Evolutionary conservation across 257 asterid genomes (phyloP).

Genomic region (Solanum chmielewskii): DNA sequence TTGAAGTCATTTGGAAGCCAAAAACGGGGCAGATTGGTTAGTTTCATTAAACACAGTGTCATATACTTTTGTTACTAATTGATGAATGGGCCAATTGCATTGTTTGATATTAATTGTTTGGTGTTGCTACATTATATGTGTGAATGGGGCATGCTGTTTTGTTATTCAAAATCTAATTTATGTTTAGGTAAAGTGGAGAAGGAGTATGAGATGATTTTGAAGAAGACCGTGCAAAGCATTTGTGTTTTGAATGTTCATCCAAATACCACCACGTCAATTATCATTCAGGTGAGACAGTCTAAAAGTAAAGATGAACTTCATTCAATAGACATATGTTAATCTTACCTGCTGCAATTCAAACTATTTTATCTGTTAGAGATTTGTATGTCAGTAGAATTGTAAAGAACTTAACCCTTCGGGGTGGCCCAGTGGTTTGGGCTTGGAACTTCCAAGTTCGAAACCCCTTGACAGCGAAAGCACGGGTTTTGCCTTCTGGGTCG

Average conservation of each 20-base stretch:
- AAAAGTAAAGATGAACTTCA: neutral
- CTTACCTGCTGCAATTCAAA: neutral
- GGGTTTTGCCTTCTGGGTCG: too few relatives aligned
- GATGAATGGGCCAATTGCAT: neutral
- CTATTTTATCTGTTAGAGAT: neutral
- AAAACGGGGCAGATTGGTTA: slow-evolving; percentile 77
- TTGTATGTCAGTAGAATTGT: neutral
- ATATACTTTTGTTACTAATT: neutral
- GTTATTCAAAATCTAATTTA: neutral
- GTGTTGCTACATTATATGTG: neutral
- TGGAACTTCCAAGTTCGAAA: too few relatives aligned
- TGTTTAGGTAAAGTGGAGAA: slow-evolving; percentile 61
- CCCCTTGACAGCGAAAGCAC: too few relatives aligned
- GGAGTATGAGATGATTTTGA: slow-evolving; percentile 90
- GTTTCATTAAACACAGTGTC: neutral
- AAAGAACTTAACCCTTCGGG: neutral
- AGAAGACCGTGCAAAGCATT: slow-evolving; percentile 71
- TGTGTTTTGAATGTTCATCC: slow-evolving; percentile 80
- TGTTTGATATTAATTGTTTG: neutral
- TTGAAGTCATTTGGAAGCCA: slow-evolving; percentile 93
- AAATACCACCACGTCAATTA: slow-evolving; percentile 79
- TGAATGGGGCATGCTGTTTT: neutral
- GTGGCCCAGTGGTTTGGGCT: too few relatives aligned
- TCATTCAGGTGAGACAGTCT: slow-evolving; percentile 51
- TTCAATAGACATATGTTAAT: neutral